phyloP scores from a whole-genome alignment of 768 basidiomycete species.

The Serpula lacrymans region DNA sequence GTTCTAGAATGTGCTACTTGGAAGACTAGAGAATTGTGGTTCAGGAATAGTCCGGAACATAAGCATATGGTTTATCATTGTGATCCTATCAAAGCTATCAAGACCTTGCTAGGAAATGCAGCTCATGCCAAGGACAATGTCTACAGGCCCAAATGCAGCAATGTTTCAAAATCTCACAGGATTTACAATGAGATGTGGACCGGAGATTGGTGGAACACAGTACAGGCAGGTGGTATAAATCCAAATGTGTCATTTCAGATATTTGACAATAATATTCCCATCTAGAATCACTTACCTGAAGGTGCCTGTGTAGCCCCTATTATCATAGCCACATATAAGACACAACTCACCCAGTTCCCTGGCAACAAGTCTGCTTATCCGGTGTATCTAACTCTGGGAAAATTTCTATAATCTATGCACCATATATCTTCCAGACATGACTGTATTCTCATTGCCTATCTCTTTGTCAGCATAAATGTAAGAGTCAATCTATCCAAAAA shows the following conservation, averaged over 20 bases:
- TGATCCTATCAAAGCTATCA: constrained; percentile 1
- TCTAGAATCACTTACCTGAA: constrained; percentile 3
- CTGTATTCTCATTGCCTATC: too few relatives aligned
- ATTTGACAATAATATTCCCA: too few relatives aligned
- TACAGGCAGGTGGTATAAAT: constrained; percentile 10
- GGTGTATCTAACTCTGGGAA: constrained; percentile 22
- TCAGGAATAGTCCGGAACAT: constrained; percentile 1
- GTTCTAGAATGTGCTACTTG: background rate
- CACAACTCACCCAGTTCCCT: constrained; percentile 35
- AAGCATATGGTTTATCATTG: constrained; percentile 2
- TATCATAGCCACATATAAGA: constrained; percentile 39
- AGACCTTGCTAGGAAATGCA: too few relatives aligned
- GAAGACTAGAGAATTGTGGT: background rate
- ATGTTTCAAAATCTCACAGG: too few relatives aligned
- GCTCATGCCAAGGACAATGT: too few relatives aligned
- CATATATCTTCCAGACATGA: too few relatives aligned
- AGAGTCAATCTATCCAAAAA: too few relatives aligned
- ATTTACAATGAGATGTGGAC: constrained; percentile 20
- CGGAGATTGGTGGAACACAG: constrained; percentile 20
- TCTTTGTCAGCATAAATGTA: too few relatives aligned
- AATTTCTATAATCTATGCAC: too few relatives aligned
- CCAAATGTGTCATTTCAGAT: too few relatives aligned
- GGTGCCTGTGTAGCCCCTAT: constrained; percentile 15
- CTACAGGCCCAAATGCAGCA: too few relatives aligned
- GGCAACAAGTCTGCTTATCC: constrained; percentile 26